A percentile compares a stretch with the other conserved stretches of the same genome.
Conservation (phyloP, 371 early-diverging fungal species). For the Haplosporangium sp. region DNA sequence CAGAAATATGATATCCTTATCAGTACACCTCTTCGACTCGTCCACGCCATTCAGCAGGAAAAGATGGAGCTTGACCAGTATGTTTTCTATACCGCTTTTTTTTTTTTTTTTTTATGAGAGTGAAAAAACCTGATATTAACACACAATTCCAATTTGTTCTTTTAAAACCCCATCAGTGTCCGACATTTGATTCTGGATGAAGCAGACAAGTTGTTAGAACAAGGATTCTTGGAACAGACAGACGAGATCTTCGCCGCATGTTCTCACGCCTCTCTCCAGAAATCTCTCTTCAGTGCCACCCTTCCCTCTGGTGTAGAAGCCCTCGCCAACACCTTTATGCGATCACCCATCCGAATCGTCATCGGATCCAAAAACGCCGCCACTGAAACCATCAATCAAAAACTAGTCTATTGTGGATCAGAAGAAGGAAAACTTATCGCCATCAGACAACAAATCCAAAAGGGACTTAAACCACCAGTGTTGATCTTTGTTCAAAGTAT, state of each 20-base stretch:
- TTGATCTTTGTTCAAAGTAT: constrained; percentile 96
- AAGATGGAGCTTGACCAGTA: constrained; percentile 81
- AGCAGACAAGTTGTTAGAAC: constrained; percentile 92
- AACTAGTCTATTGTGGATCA: constrained; percentile 91
- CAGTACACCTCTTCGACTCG: constrained; percentile 91
- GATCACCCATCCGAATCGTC: constrained; percentile 88
- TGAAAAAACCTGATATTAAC: neutral
- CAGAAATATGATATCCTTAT: constrained; percentile 91
- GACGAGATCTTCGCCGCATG: constrained; percentile 93
- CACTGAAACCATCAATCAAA: constrained; percentile 91
- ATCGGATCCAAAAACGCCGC: constrained; percentile 95
- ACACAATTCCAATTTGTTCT: neutral
- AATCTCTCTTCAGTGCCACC: constrained; percentile 95
- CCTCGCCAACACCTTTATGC: constrained; percentile 91
- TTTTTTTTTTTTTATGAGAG: neutral
- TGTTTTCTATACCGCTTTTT: constrained; percentile 6
- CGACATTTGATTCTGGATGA: constrained; percentile 90
- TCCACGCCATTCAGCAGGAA: constrained; percentile 86
- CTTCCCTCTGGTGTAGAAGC: constrained; percentile 92
- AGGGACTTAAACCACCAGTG: constrained; percentile 90
- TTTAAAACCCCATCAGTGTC: constrained; percentile 56
- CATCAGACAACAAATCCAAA: constrained; percentile 87
- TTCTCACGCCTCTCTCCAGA: constrained; percentile 78
- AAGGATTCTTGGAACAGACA: constrained; percentile 91
- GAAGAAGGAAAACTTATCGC: constrained; percentile 95